phyloP scores from a whole-genome alignment of 2,329 filamentous ascomycete species.

The Phialophora chinensis region DNA sequence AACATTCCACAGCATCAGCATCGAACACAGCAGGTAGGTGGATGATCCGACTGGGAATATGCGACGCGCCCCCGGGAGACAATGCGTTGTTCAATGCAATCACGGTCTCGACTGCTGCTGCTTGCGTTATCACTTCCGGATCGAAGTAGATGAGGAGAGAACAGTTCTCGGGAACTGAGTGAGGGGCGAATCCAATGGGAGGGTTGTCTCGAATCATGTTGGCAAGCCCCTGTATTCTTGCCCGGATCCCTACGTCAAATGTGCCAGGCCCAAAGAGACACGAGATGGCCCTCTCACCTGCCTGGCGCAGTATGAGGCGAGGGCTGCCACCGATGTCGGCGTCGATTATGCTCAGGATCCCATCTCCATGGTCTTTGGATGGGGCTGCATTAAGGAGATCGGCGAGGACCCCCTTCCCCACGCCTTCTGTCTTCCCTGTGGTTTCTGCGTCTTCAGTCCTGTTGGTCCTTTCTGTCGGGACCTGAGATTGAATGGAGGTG shows the following conservation, averaged over 20 bases:
- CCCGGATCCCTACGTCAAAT: constrained; percentile 6
- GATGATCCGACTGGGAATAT: constrained; percentile 51
- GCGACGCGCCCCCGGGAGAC: constrained; percentile 43
- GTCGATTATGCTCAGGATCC: too few species aligned
- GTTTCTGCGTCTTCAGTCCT: too few species aligned
- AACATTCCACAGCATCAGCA: constrained; percentile 38
- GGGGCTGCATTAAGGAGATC: too few species aligned
- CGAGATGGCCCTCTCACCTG: constrained; percentile 10
- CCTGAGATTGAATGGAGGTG: too few species aligned
- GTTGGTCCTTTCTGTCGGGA: too few species aligned
- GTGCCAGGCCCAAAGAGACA: background rate
- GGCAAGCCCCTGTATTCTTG: constrained; percentile 1
- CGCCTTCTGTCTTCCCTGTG: too few species aligned
- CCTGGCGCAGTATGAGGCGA: constrained; percentile 2
- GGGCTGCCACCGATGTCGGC: too few species aligned
- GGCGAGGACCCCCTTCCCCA: too few species aligned
- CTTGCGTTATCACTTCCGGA: constrained; percentile 2
- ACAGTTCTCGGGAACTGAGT: background rate
- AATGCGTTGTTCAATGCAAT: background rate
- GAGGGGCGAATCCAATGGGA: background rate
- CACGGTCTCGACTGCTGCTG: background rate
- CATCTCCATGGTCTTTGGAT: too few species aligned
- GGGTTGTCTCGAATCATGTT: background rate
- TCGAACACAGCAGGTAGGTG: constrained; percentile 51
- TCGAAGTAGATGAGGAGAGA: constrained; percentile 10